Base-by-base conservation (phyloP, 441 rosid species). In the Kokia cookei region DNA sequence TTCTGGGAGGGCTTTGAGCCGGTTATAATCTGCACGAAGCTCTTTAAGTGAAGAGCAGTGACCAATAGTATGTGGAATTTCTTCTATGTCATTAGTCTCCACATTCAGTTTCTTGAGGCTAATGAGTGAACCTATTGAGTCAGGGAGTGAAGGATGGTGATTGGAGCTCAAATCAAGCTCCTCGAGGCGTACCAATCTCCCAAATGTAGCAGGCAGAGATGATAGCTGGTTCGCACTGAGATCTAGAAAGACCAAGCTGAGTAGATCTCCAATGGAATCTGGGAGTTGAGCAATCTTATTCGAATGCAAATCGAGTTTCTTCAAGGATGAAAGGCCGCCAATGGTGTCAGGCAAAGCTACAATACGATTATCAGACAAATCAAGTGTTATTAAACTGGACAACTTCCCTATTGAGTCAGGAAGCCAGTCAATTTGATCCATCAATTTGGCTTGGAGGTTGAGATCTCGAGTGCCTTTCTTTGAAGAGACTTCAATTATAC, bases 1-100 rank as follows among this genome's bases (percentile, higher is more conserved):
- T 86, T 92, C 99, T 0, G 99, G 99, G 51, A 96, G 98, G 78
- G 98, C 98, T 81, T 91, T 96, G 63, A 96, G 90, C 73, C 91
- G 85, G 79, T 96, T 96, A 80, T 96, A 96, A 80, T 93, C 97
- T 1, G 86, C 97, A 66, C 69, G 88, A 43, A 96, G 93, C 84
- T 89, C 98, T 81, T 65, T 83, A 26, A 96, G 82, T 0, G 88
- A 86, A 70, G 91, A 73, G 81, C 99, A 96, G 26, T 78, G 83
- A 26, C 93, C 93, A 50, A 96, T 89, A 6, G 87, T 79, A 79
- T 88, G 93, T 0, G 99, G 97, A 70, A 96, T 80, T 76, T 96
- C 99, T 76, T 90, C 97, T 11, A 96, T 84, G 71, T 92, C 85
- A 69, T 96, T 93, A 1, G 97, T 96, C 86, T 96, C 99, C 65